Conservation (phyloP, 2,329 filamentous ascomycete genomes). For the Xylariales sp. region DNA sequence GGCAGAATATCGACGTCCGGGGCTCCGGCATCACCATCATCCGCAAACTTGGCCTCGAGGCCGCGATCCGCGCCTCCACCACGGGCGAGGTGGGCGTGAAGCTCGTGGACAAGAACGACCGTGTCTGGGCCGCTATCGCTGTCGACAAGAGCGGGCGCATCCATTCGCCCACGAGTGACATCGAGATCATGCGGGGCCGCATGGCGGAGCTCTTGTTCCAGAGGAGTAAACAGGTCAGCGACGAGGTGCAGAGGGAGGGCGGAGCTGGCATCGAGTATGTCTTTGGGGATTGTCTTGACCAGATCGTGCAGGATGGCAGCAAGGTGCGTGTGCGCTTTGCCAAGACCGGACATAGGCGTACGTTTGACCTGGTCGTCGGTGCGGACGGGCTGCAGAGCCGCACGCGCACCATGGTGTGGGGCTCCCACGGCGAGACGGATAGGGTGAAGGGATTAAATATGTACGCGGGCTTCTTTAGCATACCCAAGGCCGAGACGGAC, state of each 20-base stretch:
- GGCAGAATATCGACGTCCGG: constrained; percentile 41
- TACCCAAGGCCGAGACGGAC: constrained; percentile 7
- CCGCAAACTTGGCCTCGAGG: constrained; percentile 32
- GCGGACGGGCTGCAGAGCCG: constrained; percentile 49
- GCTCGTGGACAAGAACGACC: constrained; percentile 29
- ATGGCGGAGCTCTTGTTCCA: constrained; percentile 28
- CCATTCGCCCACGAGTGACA: constrained; percentile 30
- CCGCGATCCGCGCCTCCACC: constrained; percentile 26
- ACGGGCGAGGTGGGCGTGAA: constrained; percentile 36
- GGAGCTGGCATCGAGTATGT: constrained; percentile 17
- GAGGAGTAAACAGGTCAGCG: constrained; percentile 5
- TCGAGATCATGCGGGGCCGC: constrained; percentile 31
- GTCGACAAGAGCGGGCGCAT: constrained; percentile 23
- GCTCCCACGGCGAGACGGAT: constrained; percentile 15
- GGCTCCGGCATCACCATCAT: constrained; percentile 35
- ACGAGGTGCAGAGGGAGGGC: not conserved
- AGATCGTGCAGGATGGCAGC: constrained; percentile 21
- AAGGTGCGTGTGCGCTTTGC: constrained; percentile 31
- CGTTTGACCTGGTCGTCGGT: constrained; percentile 48
- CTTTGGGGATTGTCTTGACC: constrained; percentile 21
- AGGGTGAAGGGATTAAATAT: constrained; percentile 16
- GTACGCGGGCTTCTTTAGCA: constrained; percentile 23
- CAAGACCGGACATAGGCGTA: constrained; percentile 32
- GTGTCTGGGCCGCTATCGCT: constrained; percentile 19
- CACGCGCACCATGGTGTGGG: constrained; percentile 34